phyloP scores from a whole-genome alignment of 306 rosid genomes.

The Dalbergia oliveri region DNA sequence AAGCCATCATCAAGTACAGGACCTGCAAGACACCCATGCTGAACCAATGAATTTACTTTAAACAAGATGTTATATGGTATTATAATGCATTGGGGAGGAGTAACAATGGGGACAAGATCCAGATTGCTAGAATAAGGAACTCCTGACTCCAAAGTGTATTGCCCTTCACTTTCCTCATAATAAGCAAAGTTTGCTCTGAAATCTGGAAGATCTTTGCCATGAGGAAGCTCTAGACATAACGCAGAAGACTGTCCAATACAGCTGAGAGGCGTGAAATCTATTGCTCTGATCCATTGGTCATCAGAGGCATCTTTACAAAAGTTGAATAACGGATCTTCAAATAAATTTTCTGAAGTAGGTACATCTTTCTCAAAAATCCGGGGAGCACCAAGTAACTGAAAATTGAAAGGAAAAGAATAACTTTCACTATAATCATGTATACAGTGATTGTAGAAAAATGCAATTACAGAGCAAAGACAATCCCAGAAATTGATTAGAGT shows the following conservation, averaged over 20 bases:
- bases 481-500: slow-evolving; percentile 1
- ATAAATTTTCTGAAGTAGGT: slow-evolving; percentile 40
- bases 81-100: slow-evolving; percentile 56
- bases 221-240: slow-evolving; percentile 69
- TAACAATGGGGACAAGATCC: slow-evolving; percentile 64
- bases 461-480: slow-evolving; percentile 12
- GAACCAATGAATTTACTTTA: slow-evolving; percentile 65
- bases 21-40: slow-evolving; percentile 73
- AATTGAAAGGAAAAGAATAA: slow-evolving; percentile 32
- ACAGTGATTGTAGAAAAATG: neutral
- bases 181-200: slow-evolving; percentile 57
- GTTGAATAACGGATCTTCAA: slow-evolving; percentile 44
- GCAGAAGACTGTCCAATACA: slow-evolving; percentile 74
- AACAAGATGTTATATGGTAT: slow-evolving; percentile 68
- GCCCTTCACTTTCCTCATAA: slow-evolving; percentile 53
- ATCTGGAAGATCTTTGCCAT: slow-evolving; percentile 57
- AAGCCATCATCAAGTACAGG: slow-evolving; percentile 56
- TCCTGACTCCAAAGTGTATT: slow-evolving; percentile 49
- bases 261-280: slow-evolving; percentile 67
- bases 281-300: slow-evolving; percentile 72
- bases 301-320: slow-evolving; percentile 53
- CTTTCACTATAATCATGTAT: slow-evolving; percentile 14
- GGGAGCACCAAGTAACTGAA: slow-evolving; percentile 68
- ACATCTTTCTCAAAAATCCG: slow-evolving; percentile 63
- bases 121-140: slow-evolving; percentile 46